phyloP scores from a whole-genome alignment of 2,329 filamentous ascomycete genomes.

The Geoglossum cookeanum region DNA sequence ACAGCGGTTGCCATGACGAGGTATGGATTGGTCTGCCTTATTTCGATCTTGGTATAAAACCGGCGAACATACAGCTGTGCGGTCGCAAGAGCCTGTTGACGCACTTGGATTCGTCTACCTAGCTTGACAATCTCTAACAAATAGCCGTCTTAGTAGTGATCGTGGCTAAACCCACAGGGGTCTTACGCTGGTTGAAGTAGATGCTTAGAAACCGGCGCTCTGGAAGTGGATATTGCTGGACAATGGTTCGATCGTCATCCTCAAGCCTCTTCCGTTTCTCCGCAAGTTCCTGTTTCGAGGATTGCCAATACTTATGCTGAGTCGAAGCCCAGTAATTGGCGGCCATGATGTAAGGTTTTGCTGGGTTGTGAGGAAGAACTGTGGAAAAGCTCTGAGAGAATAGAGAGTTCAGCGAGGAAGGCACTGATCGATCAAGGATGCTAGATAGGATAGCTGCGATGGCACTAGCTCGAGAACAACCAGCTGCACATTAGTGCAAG shows the following conservation, averaged over 20 bases:
- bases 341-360: slow-evolving; percentile 40
- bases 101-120: slow-evolving; percentile 62
- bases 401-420: not conserved
- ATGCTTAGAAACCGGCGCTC: slow-evolving; percentile 69
- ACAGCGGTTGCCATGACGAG: slow-evolving; percentile 82
- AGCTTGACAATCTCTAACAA: slow-evolving; percentile 56
- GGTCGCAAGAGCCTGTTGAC: slow-evolving; percentile 85
- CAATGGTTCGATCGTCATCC: slow-evolving; percentile 52
- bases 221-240: slow-evolving; percentile 65
- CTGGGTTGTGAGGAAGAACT: not conserved
- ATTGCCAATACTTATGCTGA: slow-evolving; percentile 78
- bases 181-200: slow-evolving; percentile 74
- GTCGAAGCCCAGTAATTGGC: slow-evolving; percentile 96
- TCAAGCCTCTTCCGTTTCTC: slow-evolving; percentile 58
- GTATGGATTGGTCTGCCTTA: slow-evolving; percentile 83
- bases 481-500: not conserved
- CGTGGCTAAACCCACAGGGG: not conserved
- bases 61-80: slow-evolving; percentile 89
- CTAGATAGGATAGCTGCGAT: not conserved
- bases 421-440: not conserved
- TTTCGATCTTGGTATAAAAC: slow-evolving; percentile 81
- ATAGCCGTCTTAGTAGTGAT: not conserved
- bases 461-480: not conserved
- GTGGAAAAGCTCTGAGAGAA: not conserved
- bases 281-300: slow-evolving; percentile 62